Conservation (phyloP, 2,329 filamentous ascomycete species). For the Botrytis squamosa region DNA sequence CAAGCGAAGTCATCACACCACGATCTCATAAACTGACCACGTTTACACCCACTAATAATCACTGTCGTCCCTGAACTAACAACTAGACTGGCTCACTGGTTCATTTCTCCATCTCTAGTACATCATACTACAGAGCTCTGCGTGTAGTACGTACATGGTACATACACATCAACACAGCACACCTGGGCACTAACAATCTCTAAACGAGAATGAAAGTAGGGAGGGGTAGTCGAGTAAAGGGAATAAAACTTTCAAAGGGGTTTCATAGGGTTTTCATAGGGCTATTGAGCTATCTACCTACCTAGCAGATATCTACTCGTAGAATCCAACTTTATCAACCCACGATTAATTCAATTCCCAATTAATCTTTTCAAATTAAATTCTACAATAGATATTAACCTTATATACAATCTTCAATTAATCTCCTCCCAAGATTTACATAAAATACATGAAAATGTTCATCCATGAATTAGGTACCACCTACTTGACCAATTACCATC, state of each 20-base stretch:
- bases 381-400: background rate
- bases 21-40: background rate
- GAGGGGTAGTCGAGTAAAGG: background rate
- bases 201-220: background rate
- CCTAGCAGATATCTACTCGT: background rate
- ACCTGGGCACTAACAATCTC: background rate
- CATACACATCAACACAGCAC: background rate
- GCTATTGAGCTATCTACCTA: background rate
- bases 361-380: background rate
- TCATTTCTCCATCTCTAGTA: background rate
- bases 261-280: background rate
- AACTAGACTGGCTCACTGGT: background rate
- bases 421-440: background rate
- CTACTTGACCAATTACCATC: background rate
- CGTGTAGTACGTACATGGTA: background rate
- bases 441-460: background rate
- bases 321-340: background rate
- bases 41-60: background rate
- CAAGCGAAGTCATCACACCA: background rate
- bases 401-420: background rate
- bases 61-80: background rate
- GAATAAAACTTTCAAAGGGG: no score
- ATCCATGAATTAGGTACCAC: background rate
- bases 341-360: background rate
- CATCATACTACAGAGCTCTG: background rate